These are phyloP conservation scores for barrel medic (Medicago truncatula) DNA, from an alignment of 306 rosid genomes.

Conservation along the genomic window MtrunA17r5.0-ANR NC_053048.1:50303501-50304000, in stretches of 20 bases:
- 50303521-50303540: slow-evolving; percentile 1
- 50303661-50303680: slow-evolving; percentile 17
- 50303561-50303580: slow-evolving; percentile 8
- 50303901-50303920: slow-evolving; percentile 60
- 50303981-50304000: slow-evolving; percentile 77
- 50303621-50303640: slow-evolving; percentile 22
- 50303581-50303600: slow-evolving; percentile 35
- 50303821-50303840: neutral
- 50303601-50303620: slow-evolving; percentile 12
- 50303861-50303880: neutral
- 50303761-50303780: neutral
- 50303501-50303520: slow-evolving; percentile 9
- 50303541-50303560: slow-evolving; percentile 21
- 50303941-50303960: slow-evolving; percentile 89
- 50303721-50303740: slow-evolving; percentile 31
- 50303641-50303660: slow-evolving; percentile 23
- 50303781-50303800: slow-evolving; percentile 8
- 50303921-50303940: slow-evolving; percentile 81
- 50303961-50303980: slow-evolving; percentile 74
- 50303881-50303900: slow-evolving; percentile 30
- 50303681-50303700: slow-evolving; percentile 9
- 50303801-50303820: slow-evolving; percentile 9
- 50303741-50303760: neutral
- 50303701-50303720: slow-evolving; percentile 21
- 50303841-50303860: neutral